Evolutionary conservation across 768 basidiomycete genomes (phyloP).

Genomic region (Lactarius deliciosus): DNA sequence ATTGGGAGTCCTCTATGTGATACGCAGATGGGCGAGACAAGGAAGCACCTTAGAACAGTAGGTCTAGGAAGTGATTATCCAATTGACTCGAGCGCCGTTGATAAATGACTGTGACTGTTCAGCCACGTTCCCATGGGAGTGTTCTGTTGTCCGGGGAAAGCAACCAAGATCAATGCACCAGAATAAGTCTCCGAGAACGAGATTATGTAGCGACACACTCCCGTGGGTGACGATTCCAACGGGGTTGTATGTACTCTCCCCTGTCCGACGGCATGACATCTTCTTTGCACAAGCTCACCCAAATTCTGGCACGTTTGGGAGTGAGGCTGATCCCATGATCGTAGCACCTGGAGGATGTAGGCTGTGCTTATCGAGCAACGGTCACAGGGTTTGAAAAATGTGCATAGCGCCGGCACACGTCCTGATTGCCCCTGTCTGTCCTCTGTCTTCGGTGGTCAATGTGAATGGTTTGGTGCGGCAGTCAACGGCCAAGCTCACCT

Average conservation of each 20-base stretch:
- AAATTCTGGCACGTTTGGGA: not conserved
- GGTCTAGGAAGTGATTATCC: not conserved
- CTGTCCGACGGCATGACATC: not conserved
- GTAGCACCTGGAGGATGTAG: not conserved
- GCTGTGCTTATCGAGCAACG: constrained; percentile 9
- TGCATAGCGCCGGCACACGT: not conserved
- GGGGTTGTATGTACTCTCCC: not conserved
- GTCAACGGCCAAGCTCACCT: constrained; percentile 21
- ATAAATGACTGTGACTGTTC: not conserved
- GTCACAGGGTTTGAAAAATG: constrained; percentile 3
- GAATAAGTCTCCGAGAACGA: not conserved
- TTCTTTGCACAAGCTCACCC: not conserved
- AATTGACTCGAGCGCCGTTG: constrained; percentile 8
- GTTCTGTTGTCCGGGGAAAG: constrained; percentile 6
- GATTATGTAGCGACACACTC: not conserved
- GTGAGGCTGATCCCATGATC: not conserved
- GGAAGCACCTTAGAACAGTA: not conserved
- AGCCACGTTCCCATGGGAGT: constrained; percentile 20
- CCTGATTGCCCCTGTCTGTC: not conserved
- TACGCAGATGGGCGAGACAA: constrained; percentile 5
- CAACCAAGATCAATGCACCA: constrained; percentile 21
- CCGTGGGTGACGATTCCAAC: constrained; percentile 9
- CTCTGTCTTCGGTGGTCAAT: constrained; percentile 4
- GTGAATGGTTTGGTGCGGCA: constrained; percentile 10
- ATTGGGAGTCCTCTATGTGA: constrained; percentile 15